Percentiles rank a stretch among this genome's conserved stretches.
Conservation (phyloP, 305 asterid species). For the Coffea humblotiana region DNA sequence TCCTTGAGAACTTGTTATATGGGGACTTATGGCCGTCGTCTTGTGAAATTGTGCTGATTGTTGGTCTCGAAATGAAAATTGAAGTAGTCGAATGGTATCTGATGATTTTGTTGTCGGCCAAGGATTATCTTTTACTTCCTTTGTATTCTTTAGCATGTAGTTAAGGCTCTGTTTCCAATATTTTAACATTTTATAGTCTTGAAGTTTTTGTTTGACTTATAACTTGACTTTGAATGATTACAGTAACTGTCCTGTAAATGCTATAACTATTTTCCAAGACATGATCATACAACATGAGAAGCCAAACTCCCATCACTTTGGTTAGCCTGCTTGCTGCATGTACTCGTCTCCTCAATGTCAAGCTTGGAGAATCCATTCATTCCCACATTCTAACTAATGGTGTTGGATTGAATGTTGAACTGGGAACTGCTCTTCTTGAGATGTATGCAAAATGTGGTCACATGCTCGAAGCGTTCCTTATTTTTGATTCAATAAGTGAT, state of each 20-base stretch:
- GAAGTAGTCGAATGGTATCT: no score
- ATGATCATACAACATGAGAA: conserved; percentile 42
- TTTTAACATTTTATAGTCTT: background rate
- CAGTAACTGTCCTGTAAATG: conserved; percentile 50
- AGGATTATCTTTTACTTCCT: background rate
- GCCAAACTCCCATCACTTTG: conserved; percentile 50
- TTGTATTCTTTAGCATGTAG: background rate
- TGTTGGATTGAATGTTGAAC: conserved; percentile 37
- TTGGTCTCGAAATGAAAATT: background rate
- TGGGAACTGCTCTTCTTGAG: conserved; percentile 65
- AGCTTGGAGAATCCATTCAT: conserved; percentile 57
- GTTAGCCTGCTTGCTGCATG: conserved; percentile 66
- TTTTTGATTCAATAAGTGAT: conserved; percentile 37
- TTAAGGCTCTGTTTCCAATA: background rate
- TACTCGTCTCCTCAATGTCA: conserved; percentile 47
- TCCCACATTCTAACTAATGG: conserved; percentile 43
- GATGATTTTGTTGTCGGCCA: background rate
- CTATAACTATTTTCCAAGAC: conserved; percentile 46
- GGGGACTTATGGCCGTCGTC: no score
- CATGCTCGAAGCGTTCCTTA: conserved; percentile 45
- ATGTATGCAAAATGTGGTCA: conserved; percentile 65
- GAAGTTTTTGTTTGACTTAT: background rate
- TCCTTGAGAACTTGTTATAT: background rate
- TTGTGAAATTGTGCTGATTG: background rate
- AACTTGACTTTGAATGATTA: conserved; percentile 17